A percentile compares a stretch with the other conserved stretches of the same genome.
phyloP scores from a whole-genome alignment of 148 eudicot genomes.

The Vaccinium macrocarpon region DNA sequence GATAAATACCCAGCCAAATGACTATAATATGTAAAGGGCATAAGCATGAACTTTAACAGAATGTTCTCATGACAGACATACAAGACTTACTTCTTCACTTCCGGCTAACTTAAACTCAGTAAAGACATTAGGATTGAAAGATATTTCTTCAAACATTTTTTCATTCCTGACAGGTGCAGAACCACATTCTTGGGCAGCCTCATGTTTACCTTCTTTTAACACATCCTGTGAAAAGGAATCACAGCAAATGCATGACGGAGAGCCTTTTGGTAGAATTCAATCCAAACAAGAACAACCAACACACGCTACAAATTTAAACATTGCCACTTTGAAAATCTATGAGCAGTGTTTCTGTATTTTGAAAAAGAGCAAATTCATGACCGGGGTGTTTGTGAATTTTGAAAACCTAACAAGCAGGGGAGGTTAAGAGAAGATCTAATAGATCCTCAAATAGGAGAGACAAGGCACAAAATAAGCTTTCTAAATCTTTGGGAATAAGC shows the following conservation, averaged over 20 bases:
- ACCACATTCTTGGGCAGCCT: constrained; percentile 30
- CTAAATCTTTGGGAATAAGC: background rate
- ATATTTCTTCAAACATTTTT: constrained; percentile 41
- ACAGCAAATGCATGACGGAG: background rate
- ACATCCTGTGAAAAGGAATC: constrained; percentile 32
- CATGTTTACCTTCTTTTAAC: constrained; percentile 31
- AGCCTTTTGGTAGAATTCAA: background rate
- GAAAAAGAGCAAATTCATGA: background rate
- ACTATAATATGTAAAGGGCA: background rate
- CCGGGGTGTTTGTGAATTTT: background rate
- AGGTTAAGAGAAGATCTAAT: background rate
- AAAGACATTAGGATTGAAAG: constrained; percentile 88
- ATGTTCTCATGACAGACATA: background rate
- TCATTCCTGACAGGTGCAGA: constrained; percentile 28
- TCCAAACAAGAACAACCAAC: background rate
- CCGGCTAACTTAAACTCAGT: constrained; percentile 92
- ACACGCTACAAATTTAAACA: background rate
- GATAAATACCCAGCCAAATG: constrained; percentile 23
- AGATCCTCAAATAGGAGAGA: background rate
- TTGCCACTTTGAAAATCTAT: background rate
- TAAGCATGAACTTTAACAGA: background rate
- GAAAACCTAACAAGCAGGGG: background rate
- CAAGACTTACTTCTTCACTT: constrained; percentile 55
- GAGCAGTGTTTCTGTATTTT: background rate
- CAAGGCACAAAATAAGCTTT: constrained; percentile 1